phyloP scores from a whole-genome alignment of 2,329 filamentous ascomycete genomes.

The Alternaria gaisen region DNA sequence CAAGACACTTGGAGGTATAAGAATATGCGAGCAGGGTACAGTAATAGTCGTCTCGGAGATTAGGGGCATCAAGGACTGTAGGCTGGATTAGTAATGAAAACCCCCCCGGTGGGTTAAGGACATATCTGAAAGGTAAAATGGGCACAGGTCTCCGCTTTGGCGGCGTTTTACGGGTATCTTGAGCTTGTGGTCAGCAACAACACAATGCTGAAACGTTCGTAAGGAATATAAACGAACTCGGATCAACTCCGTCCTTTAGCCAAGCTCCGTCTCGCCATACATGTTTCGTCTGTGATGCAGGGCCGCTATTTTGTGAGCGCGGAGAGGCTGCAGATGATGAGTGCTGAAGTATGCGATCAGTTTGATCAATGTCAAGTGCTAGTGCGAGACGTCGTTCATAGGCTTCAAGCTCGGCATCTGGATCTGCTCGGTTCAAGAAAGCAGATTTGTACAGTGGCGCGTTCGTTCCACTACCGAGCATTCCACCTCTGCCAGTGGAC shows the following conservation, averaged over 20 bases:
- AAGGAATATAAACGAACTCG: constrained; percentile 41
- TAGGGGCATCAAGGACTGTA: constrained; percentile 86
- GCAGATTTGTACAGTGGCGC: constrained; percentile 70
- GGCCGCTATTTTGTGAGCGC: constrained; percentile 12
- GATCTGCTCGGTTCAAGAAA: constrained; percentile 61
- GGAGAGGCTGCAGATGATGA: constrained; percentile 19
- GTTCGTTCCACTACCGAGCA: constrained; percentile 75
- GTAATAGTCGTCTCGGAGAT: constrained; percentile 94
- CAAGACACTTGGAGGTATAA: constrained; percentile 74
- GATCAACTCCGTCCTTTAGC: constrained; percentile 43
- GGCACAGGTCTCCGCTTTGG: constrained; percentile 62
- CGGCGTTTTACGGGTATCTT: constrained; percentile 39
- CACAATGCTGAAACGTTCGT: background rate
- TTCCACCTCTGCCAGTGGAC: constrained; percentile 69
- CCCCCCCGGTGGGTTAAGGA: constrained; percentile 26
- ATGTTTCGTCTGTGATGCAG: constrained; percentile 24
- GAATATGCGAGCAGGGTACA: constrained; percentile 92
- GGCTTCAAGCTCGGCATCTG: constrained; percentile 69
- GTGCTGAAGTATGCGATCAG: constrained; percentile 68
- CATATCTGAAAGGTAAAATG: constrained; percentile 78
- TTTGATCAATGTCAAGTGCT: constrained; percentile 80
- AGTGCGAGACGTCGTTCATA: constrained; percentile 79
- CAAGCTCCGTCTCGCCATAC: constrained; percentile 56
- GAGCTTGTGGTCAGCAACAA: constrained; percentile 17
- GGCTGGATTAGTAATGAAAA: constrained; percentile 52